Evolutionary conservation across 2,329 filamentous ascomycete species (phyloP).

Genomic region (Ascochyta koolunga): DNA sequence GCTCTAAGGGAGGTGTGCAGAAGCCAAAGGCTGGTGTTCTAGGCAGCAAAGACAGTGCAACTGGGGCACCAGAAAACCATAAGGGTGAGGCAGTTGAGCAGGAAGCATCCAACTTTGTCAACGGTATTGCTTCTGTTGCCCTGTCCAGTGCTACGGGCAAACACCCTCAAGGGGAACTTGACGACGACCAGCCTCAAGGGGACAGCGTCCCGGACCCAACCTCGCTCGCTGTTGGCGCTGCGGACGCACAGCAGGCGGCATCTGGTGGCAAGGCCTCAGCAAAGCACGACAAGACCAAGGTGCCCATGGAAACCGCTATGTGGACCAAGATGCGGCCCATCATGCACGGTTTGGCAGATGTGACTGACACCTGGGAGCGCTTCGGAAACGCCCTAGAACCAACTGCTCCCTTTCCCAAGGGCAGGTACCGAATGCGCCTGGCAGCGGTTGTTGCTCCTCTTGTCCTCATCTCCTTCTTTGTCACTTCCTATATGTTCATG

Average conservation of each 20-base stretch:
- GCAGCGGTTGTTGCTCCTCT: slow-evolving; percentile 54
- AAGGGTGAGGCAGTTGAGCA: slow-evolving; percentile 84
- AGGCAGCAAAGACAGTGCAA: slow-evolving; percentile 76
- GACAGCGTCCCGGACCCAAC: slow-evolving; percentile 68
- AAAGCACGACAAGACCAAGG: slow-evolving; percentile 76
- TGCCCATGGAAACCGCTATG: slow-evolving; percentile 76
- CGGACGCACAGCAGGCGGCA: slow-evolving; percentile 60
- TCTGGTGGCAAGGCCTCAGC: slow-evolving; percentile 57
- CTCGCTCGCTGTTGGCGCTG: slow-evolving; percentile 59
- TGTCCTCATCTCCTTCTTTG: slow-evolving; percentile 51
- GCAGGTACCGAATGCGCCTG: slow-evolving; percentile 53
- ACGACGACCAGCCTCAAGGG: slow-evolving; percentile 48
- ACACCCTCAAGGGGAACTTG: slow-evolving; percentile 70
- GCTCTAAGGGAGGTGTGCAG: slow-evolving; percentile 73
- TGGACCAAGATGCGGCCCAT: slow-evolving; percentile 76
- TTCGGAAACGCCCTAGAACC: slow-evolving; percentile 63
- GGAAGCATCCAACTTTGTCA: slow-evolving; percentile 81
- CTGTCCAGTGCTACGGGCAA: slow-evolving; percentile 78
- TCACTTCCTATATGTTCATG: slow-evolving; percentile 58
- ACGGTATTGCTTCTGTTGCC: slow-evolving; percentile 73
- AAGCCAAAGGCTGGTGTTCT: slow-evolving; percentile 78
- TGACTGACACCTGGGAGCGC: slow-evolving; percentile 68
- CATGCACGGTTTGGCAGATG: slow-evolving; percentile 69
- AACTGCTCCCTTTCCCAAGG: slow-evolving; percentile 55
- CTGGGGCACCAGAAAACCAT: slow-evolving; percentile 81